A percentile compares a stretch with the other conserved stretches of the same genome.
Conservation (phyloP, 169 alveolate genomes). For the Plasmodium sp. region DNA sequence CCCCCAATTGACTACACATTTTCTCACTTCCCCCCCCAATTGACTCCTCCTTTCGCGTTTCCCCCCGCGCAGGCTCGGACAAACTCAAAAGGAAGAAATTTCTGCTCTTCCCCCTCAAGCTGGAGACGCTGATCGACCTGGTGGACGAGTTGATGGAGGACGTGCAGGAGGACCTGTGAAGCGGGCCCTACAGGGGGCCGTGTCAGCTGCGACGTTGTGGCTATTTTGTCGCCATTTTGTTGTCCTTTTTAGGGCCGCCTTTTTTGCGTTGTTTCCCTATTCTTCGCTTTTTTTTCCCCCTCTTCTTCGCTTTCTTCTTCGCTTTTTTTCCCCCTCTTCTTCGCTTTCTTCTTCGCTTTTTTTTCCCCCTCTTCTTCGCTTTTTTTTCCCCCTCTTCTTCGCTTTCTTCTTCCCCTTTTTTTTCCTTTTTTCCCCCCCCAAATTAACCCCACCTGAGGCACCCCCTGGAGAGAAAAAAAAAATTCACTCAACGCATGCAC, state of each 20-base stretch:
- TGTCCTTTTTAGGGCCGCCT: too few relatives aligned
- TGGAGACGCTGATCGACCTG: conserved; percentile 47
- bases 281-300: too few relatives aligned
- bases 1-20: background rate
- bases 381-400: background rate
- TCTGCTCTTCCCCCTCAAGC: conserved; percentile 43
- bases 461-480: background rate
- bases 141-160: conserved; percentile 60
- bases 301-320: too few relatives aligned
- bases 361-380: background rate
- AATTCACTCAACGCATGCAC: background rate
- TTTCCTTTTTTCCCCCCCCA: background rate
- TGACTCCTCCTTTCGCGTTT: background rate
- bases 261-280: too few relatives aligned
- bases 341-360: background rate
- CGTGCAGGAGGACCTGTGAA: background rate
- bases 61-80: conserved; percentile 4
- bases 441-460: background rate
- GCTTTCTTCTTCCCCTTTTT: too few relatives aligned
- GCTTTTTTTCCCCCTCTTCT: background rate
- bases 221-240: too few relatives aligned
- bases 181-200: background rate
- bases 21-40: background rate
- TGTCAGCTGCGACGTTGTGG: background rate
- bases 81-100: conserved; percentile 33